Conservation (phyloP, 1,284 basidiomycete species). For the Tremellales sp. region DNA sequence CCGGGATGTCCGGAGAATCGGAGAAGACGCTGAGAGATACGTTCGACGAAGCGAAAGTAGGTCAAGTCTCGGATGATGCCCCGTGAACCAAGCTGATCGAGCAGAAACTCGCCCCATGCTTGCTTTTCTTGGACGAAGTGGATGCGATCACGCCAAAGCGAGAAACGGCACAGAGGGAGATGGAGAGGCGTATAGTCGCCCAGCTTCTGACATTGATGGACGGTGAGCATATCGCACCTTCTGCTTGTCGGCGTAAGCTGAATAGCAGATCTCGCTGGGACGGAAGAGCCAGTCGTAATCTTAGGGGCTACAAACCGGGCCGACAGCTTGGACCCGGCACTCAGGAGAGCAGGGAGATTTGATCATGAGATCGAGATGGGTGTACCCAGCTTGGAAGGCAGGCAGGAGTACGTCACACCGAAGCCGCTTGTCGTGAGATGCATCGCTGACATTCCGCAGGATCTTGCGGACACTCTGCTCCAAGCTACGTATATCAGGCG, state of each 20-base stretch:
- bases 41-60: conserved; percentile 89
- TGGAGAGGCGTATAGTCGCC: conserved; percentile 95
- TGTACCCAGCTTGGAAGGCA: conserved; percentile 84
- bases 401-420: conserved; percentile 65
- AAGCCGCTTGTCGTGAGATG: background rate
- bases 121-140: conserved; percentile 95
- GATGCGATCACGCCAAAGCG: conserved; percentile 97
- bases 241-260: background rate
- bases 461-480: conserved; percentile 65
- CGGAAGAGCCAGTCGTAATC: conserved; percentile 73
- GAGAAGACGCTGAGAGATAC: conserved; percentile 94
- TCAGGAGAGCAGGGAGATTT: conserved; percentile 88
- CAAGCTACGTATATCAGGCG: conserved; percentile 31
- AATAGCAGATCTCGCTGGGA: conserved; percentile 37
- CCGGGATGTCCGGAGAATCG: conserved; percentile 95
- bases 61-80: conserved; percentile 16
- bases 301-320: conserved; percentile 96
- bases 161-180: conserved; percentile 94
- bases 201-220: conserved; percentile 98
- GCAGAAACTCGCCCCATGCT: conserved; percentile 78
- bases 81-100: conserved; percentile 2
- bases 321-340: conserved; percentile 87
- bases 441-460: conserved; percentile 50
- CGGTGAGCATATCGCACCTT: conserved; percentile 57
- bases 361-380: conserved; percentile 98